These are phyloP conservation scores for Pharus latifolius DNA, from an alignment of 176 grass and related monocot species.

Conservation along the genomic window DNA sequence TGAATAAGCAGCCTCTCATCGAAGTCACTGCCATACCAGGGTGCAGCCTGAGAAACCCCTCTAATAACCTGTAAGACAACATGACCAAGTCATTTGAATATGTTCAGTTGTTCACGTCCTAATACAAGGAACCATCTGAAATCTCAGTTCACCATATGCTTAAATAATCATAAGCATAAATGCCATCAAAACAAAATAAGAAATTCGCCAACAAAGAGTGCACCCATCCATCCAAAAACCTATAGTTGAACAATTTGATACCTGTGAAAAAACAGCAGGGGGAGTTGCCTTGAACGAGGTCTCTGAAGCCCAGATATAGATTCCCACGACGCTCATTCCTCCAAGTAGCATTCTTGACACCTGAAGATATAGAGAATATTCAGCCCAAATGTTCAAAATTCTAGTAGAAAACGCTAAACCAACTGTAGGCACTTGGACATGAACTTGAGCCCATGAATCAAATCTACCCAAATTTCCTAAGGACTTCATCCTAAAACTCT, in stretches of 20 bases:
- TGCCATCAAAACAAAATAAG: neutral
- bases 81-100: neutral
- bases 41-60: constrained; percentile 44
- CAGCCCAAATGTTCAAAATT: neutral
- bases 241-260: no score
- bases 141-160: neutral
- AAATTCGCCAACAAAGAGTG: neutral
- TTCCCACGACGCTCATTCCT: constrained; percentile 67
- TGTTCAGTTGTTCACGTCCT: neutral
- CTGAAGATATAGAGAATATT: constrained; percentile 15
- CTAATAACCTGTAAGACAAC: constrained; percentile 48
- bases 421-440: neutral
- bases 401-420: neutral
- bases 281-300: constrained; percentile 69
- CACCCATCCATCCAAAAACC: neutral
- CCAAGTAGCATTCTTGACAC: constrained; percentile 89
- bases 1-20: constrained; percentile 73
- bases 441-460: neutral
- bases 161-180: neutral
- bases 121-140: neutral
- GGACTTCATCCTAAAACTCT: neutral
- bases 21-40: constrained; percentile 41
- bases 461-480: neutral
- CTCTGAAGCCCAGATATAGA: constrained; percentile 84
- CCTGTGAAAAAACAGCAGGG: constrained; percentile 60